Evolutionary conservation across 305 asterid species (phyloP).

Genomic region (Galium porrigens): DNA sequence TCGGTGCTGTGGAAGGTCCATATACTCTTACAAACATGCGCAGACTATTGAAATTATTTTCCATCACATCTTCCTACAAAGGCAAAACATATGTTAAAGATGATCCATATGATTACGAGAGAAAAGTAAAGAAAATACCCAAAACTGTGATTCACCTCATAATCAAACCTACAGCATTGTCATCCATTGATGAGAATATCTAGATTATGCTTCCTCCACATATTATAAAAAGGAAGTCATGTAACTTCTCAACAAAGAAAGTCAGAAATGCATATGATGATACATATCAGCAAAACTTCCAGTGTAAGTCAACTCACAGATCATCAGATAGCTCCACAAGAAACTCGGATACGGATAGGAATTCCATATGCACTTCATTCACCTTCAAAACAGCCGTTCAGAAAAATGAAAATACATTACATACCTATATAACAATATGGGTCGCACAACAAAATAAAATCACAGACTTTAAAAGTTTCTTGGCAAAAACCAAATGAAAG

Average conservation of each 20-base stretch:
- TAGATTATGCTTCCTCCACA: conserved; percentile 21
- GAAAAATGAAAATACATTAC: conserved; percentile 15
- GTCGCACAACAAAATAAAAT: background rate
- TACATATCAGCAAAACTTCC: background rate
- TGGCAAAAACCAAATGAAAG: background rate
- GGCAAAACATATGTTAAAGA: conserved; percentile 6
- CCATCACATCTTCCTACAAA: conserved; percentile 58
- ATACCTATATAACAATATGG: background rate
- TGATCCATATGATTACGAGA: background rate
- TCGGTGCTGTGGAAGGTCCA: conserved; percentile 69
- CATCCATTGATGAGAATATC: conserved; percentile 25
- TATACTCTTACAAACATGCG: conserved; percentile 66
- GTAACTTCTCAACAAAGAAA: conserved; percentile 10
- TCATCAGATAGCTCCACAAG: conserved; percentile 89
- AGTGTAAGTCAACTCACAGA: conserved; percentile 46
- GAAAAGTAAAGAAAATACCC: background rate
- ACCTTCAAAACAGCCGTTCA: conserved; percentile 59
- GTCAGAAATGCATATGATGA: background rate
- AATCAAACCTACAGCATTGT: conserved; percentile 55
- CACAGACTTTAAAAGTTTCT: background rate
- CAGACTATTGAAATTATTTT: conserved; percentile 67
- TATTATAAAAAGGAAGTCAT: conserved; percentile 10
- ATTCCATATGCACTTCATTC: conserved; percentile 80
- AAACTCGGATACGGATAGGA: conserved; percentile 69
- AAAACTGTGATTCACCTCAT: conserved; percentile 48